phyloP scores from a whole-genome alignment of 805 yeast genomes.

The Schwanniomyces vanrijiae region DNA sequence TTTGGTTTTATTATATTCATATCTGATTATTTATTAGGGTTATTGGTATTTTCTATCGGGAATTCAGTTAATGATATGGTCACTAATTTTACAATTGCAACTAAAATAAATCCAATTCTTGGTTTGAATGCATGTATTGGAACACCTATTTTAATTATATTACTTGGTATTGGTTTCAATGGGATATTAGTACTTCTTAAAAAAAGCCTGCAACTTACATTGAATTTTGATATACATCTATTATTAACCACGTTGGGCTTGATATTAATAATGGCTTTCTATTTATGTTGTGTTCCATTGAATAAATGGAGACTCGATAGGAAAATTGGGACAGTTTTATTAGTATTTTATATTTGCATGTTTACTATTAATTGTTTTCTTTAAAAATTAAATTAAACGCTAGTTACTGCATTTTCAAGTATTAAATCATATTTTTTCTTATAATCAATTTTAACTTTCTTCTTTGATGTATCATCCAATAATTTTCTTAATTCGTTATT shows the following conservation, averaged over 20 bases:
- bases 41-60: constrained; percentile 48
- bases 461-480: background rate
- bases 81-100: constrained; percentile 48
- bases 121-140: constrained; percentile 57
- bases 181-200: constrained; percentile 21
- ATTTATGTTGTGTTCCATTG: constrained; percentile 27
- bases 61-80: constrained; percentile 54
- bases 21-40: constrained; percentile 49
- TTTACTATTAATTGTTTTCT: constrained; percentile 18
- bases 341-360: constrained; percentile 20
- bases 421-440: background rate
- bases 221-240: constrained; percentile 23
- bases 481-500: constrained; percentile 19
- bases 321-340: constrained; percentile 23
- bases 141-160: constrained; percentile 48
- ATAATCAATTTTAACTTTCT: background rate
- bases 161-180: constrained; percentile 52
- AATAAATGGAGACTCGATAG: constrained; percentile 36
- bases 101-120: constrained; percentile 32
- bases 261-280: constrained; percentile 18
- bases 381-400: background rate
- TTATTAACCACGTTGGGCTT: constrained; percentile 25
- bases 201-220: constrained; percentile 5
- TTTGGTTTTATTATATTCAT: constrained; percentile 44
- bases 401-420: background rate